Conservation (phyloP, 371 early-diverging fungal genomes). For the Apophysomyces ossiformis region DNA sequence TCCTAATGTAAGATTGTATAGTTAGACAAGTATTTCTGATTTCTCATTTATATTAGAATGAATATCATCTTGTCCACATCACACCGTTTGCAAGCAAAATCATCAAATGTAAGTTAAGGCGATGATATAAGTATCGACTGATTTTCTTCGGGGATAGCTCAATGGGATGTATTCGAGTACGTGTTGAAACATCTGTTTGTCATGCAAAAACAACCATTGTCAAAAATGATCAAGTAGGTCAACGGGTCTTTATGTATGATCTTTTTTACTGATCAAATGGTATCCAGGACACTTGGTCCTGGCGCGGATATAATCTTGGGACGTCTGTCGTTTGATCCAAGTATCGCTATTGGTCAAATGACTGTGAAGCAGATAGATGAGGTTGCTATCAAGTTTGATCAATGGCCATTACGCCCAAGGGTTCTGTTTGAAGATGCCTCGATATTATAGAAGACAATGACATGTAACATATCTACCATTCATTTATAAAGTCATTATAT, state of each 20-base stretch:
- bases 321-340: conserved; percentile 57
- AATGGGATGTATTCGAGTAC: conserved; percentile 64
- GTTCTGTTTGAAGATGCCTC: conserved; percentile 54
- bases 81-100: conserved; percentile 47
- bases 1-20: conserved; percentile 34
- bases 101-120: conserved; percentile 43
- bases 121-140: not conserved
- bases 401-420: conserved; percentile 65
- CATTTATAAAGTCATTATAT: not conserved
- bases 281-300: conserved; percentile 56
- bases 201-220: conserved; percentile 46
- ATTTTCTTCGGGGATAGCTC: conserved; percentile 31
- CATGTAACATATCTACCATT: not conserved
- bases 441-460: conserved; percentile 7
- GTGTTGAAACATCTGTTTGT: conserved; percentile 60
- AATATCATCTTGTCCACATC: conserved; percentile 51
- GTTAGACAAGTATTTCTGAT: not conserved
- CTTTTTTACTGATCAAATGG: not conserved
- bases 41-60: conserved; percentile 24
- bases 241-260: not conserved
- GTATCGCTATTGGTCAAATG: conserved; percentile 51
- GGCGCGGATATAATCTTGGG: conserved; percentile 66
- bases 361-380: conserved; percentile 59
- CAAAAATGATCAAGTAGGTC: conserved; percentile 59
- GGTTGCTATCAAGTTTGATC: conserved; percentile 62